Conservation (phyloP, 2,329 filamentous ascomycete species). For the Colletotrichum agaves region DNA sequence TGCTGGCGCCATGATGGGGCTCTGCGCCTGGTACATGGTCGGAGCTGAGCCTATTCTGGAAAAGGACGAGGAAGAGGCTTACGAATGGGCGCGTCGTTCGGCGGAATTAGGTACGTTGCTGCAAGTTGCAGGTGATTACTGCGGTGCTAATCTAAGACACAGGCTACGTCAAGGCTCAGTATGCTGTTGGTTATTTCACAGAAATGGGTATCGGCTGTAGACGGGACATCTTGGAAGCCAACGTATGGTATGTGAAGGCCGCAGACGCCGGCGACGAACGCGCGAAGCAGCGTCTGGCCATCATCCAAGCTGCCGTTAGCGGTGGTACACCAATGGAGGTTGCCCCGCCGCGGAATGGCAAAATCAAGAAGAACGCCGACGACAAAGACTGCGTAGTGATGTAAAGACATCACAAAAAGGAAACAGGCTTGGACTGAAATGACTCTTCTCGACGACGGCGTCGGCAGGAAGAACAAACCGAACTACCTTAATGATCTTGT, state of each 20-base stretch:
- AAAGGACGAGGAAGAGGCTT: slow-evolving; percentile 95
- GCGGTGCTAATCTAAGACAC: slow-evolving; percentile 34
- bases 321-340: slow-evolving; percentile 68
- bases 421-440: background rate
- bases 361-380: slow-evolving; percentile 61
- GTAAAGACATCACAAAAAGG: slow-evolving; percentile 50
- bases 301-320: slow-evolving; percentile 84
- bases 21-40: slow-evolving; percentile 98
- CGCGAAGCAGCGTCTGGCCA: slow-evolving; percentile 85
- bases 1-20: slow-evolving; percentile 92
- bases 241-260: slow-evolving; percentile 97
- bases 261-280: slow-evolving; percentile 92
- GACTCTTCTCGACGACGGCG: slow-evolving; percentile 18
- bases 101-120: slow-evolving; percentile 80
- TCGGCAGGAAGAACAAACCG: slow-evolving; percentile 22
- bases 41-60: slow-evolving; percentile 92
- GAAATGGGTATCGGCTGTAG: slow-evolving; percentile 98
- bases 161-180: slow-evolving; percentile 83
- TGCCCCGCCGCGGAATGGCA: slow-evolving; percentile 60
- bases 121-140: background rate
- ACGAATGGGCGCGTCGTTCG: slow-evolving; percentile 91
- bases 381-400: slow-evolving; percentile 70
- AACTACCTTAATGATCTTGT: slow-evolving; percentile 37
- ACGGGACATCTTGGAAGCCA: slow-evolving; percentile 93
- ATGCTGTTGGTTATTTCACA: slow-evolving; percentile 95